Conservation (phyloP, 305 asterid species). For the Ilex paraguariensis region DNA sequence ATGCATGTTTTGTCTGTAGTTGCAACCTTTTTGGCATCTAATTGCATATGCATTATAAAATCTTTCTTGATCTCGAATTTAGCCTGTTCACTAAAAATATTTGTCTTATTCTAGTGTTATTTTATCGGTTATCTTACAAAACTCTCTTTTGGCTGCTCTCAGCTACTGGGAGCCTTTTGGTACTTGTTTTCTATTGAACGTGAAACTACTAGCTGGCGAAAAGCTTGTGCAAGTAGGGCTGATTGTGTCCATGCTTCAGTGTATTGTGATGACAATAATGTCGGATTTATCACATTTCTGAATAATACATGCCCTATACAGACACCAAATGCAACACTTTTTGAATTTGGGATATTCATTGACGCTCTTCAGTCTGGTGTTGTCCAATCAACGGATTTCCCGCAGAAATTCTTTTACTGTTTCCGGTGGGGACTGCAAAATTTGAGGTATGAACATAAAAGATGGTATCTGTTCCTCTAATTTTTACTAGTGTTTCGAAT, state of each 20-base stretch:
- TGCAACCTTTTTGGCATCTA: too few species aligned
- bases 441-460: constrained; percentile 30
- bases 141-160: not conserved
- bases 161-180: constrained; percentile 54
- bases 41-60: too few species aligned
- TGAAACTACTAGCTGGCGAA: constrained; percentile 45
- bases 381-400: constrained; percentile 42
- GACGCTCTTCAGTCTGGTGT: constrained; percentile 48
- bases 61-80: too few species aligned
- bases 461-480: too few species aligned
- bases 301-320: constrained; percentile 38
- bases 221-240: constrained; percentile 29
- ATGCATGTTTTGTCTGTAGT: too few species aligned
- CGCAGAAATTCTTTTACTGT: constrained; percentile 46
- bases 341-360: constrained; percentile 46
- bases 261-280: constrained; percentile 26
- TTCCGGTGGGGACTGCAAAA: constrained; percentile 59
- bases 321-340: constrained; percentile 19
- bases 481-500: too few species aligned
- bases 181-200: constrained; percentile 49
- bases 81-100: too few species aligned
- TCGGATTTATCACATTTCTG: constrained; percentile 14
- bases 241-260: constrained; percentile 30
- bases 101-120: not conserved
- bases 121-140: not conserved